A percentile compares a stretch with the other conserved stretches of the same genome.
phyloP scores from a whole-genome alignment of 768 basidiomycete species.

The Trametes sanguinea region DNA sequence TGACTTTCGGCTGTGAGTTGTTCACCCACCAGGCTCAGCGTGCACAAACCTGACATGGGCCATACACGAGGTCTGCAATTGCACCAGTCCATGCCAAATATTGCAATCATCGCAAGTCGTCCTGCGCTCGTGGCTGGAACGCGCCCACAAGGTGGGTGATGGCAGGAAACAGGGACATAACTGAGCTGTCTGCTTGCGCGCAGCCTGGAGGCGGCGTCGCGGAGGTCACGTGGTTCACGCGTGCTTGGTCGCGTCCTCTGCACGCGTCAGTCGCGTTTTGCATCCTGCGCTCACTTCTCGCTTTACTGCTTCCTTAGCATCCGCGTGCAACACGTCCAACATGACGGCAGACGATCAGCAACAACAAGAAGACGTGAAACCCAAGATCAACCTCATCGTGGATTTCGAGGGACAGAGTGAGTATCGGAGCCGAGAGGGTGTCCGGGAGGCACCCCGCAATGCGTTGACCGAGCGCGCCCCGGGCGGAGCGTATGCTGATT shows the following conservation, averaged over 20 bases:
- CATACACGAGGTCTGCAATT: too few species aligned
- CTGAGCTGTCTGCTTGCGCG: too few species aligned
- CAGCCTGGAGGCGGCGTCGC: too few species aligned
- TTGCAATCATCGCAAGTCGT: too few species aligned
- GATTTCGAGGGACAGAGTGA: constrained; percentile 56
- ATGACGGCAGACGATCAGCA: constrained; percentile 18
- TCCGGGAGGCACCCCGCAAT: not conserved
- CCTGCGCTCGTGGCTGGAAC: too few species aligned
- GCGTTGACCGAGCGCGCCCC: not conserved
- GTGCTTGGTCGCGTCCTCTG: not conserved
- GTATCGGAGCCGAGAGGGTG: constrained; percentile 22
- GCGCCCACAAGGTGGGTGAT: too few species aligned
- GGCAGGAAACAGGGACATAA: too few species aligned
- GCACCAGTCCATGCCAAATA: too few species aligned
- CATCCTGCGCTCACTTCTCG: not conserved
- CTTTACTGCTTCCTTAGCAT: not conserved
- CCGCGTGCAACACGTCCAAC: not conserved
- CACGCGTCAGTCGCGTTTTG: constrained; percentile 15
- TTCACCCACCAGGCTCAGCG: too few species aligned
- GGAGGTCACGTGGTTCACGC: not conserved
- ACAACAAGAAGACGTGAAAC: constrained; percentile 57
- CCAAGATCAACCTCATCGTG: constrained; percentile 66
- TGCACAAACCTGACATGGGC: too few species aligned
- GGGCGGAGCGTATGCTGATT: not conserved
- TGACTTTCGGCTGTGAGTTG: not conserved